phyloP scores from a whole-genome alignment of 805 yeast genomes.

The Candida xiaguanensis region DNA sequence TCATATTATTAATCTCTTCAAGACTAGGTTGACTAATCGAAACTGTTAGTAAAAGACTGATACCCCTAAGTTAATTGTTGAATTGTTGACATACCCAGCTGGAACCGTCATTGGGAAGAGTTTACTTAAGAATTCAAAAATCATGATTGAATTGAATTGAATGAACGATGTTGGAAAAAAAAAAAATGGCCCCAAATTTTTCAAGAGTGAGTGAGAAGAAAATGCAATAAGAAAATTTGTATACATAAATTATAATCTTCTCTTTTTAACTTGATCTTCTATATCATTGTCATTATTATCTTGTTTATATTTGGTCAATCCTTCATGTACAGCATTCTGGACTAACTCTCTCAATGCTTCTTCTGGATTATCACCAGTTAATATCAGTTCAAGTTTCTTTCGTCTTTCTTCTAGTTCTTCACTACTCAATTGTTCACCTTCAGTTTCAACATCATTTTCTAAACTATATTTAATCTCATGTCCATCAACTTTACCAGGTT shows the following conservation, averaged over 20 bases:
- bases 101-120: constrained; percentile 9
- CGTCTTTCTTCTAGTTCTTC: constrained; percentile 48
- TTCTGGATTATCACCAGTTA: constrained; percentile 79
- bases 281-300: constrained; percentile 20
- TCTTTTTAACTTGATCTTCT: constrained; percentile 11
- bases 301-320: constrained; percentile 32
- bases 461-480: constrained; percentile 57
- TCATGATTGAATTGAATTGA: constrained; percentile 5
- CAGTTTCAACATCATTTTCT: constrained; percentile 39
- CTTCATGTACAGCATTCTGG: constrained; percentile 59
- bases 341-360: constrained; percentile 69
- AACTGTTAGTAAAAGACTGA: constrained; percentile 12
- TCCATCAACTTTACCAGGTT: constrained; percentile 37
- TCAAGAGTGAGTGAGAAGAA: background rate
- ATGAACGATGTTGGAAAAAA: background rate
- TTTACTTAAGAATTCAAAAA: constrained; percentile 9
- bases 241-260: constrained; percentile 4
- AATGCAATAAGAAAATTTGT: background rate
- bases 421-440: constrained; percentile 21
- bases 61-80: too few relatives aligned
- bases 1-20: constrained; percentile 57
- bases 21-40: constrained; percentile 24
- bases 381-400: constrained; percentile 61
- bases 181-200: background rate
- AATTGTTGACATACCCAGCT: constrained; percentile 9